These are phyloP conservation scores for Populus deltoides DNA, from an alignment of 345 rosid species.

Conservation along the genomic window DNA sequence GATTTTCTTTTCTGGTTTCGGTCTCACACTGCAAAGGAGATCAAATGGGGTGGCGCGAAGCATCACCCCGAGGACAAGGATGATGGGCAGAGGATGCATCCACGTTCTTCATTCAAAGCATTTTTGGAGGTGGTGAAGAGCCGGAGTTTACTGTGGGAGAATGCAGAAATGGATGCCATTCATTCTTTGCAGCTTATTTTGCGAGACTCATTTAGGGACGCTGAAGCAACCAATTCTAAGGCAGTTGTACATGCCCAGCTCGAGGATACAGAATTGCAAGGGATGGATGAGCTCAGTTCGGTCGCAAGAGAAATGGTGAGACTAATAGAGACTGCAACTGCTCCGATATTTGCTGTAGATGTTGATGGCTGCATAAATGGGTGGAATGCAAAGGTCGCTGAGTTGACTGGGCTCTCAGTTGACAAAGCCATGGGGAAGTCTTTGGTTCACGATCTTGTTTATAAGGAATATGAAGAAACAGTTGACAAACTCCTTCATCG, in stretches of 20 bases:
- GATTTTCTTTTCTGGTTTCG: constrained; percentile 98
- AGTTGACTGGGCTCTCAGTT: constrained; percentile 80
- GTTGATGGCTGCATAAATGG: constrained; percentile 78
- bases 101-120: constrained; percentile 93
- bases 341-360: constrained; percentile 96
- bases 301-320: constrained; percentile 99
- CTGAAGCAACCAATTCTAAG: constrained; percentile 73
- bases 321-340: constrained; percentile 93
- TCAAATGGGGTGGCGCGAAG: constrained; percentile 99
- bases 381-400: constrained; percentile 94
- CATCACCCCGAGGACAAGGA: constrained; percentile 97
- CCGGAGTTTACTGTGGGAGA: constrained; percentile 91
- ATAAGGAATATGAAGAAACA: constrained; percentile 66
- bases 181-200: constrained; percentile 96
- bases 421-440: constrained; percentile 97
- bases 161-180: constrained; percentile 98
- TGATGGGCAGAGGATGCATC: constrained; percentile 95
- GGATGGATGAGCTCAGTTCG: constrained; percentile 83
- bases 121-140: constrained; percentile 97
- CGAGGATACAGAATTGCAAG: constrained; percentile 66
- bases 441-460: constrained; percentile 74
- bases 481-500: constrained; percentile 66
- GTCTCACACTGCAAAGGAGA: constrained; percentile 91
- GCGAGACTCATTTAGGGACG: constrained; percentile 80
- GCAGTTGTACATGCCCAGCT: constrained; percentile 46